A percentile compares a stretch with the other conserved stretches of the same genome.
phyloP scores from a whole-genome alignment of 441 rosid genomes.

The Raphanus hybrid region DNA sequence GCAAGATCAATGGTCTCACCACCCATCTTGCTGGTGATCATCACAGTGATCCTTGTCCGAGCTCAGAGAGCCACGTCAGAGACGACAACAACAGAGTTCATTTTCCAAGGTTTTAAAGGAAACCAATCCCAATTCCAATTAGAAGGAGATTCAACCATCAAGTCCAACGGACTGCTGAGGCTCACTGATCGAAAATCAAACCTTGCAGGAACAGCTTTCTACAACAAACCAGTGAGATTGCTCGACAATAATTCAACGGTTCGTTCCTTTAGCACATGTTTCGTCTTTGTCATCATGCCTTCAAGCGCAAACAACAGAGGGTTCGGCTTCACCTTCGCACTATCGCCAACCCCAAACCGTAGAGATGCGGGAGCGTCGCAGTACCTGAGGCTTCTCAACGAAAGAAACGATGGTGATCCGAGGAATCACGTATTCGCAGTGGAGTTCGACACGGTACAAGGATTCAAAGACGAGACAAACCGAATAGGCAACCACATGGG shows the following conservation, averaged over 20 bases:
- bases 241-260: not conserved
- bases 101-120: conserved; percentile 54
- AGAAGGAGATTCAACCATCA: conserved; percentile 39
- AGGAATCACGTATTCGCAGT: conserved; percentile 63
- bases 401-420: not conserved
- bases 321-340: conserved; percentile 65
- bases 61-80: conserved; percentile 24
- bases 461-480: conserved; percentile 42
- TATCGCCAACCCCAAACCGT: conserved; percentile 54
- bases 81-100: conserved; percentile 39
- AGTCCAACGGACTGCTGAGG: conserved; percentile 48
- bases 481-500: conserved; percentile 64
- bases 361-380: conserved; percentile 51
- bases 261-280: conserved; percentile 56
- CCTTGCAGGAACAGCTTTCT: conserved; percentile 64
- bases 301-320: conserved; percentile 55
- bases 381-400: conserved; percentile 59
- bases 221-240: conserved; percentile 43
- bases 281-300: conserved; percentile 58
- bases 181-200: conserved; percentile 48
- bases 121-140: not conserved
- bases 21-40: not conserved
- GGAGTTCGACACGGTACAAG: conserved; percentile 74
- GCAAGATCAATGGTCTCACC: conserved; percentile 20
- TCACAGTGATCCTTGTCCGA: not conserved